Evolutionary conservation across 805 yeast species (phyloP).

Genomic region (Dipodascopsis tothii): DNA sequence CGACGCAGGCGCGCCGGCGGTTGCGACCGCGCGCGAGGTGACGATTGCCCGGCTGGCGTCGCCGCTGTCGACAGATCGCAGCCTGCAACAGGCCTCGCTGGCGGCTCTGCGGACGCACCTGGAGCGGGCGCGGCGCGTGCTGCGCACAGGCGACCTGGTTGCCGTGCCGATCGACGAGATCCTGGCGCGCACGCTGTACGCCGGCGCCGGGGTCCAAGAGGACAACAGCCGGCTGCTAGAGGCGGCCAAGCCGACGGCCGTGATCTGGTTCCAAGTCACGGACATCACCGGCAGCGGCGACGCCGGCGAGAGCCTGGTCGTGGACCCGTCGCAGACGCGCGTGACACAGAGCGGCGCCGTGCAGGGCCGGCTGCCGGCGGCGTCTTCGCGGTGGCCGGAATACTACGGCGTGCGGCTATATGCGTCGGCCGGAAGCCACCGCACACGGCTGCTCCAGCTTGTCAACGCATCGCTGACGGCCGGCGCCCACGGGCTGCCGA

Average conservation of each 20-base stretch:
- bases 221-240: slow-evolving; percentile 24
- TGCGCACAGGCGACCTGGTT: slow-evolving; percentile 58
- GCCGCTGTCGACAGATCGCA: slow-evolving; percentile 57
- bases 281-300: slow-evolving; percentile 33
- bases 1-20: slow-evolving; percentile 16
- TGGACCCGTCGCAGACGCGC: slow-evolving; percentile 62
- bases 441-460: slow-evolving; percentile 3
- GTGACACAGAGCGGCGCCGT: slow-evolving; percentile 63
- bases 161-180: slow-evolving; percentile 71
- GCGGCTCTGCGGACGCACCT: slow-evolving; percentile 56
- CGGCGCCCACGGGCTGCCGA: slow-evolving; percentile 38
- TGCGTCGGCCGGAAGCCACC: slow-evolving; percentile 6
- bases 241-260: slow-evolving; percentile 45
- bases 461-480: slow-evolving; percentile 47
- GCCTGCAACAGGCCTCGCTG: slow-evolving; percentile 54
- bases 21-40: slow-evolving; percentile 52
- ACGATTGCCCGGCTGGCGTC: slow-evolving; percentile 62
- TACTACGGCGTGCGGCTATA: slow-evolving; percentile 33
- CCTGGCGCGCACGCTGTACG: slow-evolving; percentile 50
- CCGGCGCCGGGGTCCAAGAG: slow-evolving; percentile 6
- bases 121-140: slow-evolving; percentile 49
- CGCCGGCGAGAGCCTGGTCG: slow-evolving; percentile 26
- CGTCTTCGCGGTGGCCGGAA: slow-evolving; percentile 14
- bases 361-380: slow-evolving; percentile 15
- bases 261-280: slow-evolving; percentile 79